phyloP scores from a whole-genome alignment of 1,284 basidiomycete species.

The Cryptococcus hybrid region DNA sequence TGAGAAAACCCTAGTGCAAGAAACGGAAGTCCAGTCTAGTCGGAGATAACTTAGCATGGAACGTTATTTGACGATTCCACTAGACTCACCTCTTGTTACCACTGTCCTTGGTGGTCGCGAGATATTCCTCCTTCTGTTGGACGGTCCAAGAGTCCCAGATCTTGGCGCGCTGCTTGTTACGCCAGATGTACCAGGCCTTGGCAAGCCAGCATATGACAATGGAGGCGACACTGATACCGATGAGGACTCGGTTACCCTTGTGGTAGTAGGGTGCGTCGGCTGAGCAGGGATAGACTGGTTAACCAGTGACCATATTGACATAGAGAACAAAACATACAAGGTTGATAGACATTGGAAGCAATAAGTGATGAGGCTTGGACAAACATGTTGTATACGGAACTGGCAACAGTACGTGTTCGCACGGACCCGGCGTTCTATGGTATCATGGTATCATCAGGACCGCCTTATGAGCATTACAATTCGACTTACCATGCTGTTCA shows the following conservation, averaged over 20 bases:
- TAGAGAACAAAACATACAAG: neutral
- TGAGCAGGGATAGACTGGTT: neutral
- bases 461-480: neutral
- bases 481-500: slow-evolving; percentile 16
- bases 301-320: neutral
- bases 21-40: slow-evolving; percentile 8
- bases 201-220: slow-evolving; percentile 21
- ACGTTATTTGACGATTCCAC: too few relatives aligned
- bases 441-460: neutral
- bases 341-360: slow-evolving; percentile 37
- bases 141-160: slow-evolving; percentile 19
- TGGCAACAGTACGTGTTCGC: slow-evolving; percentile 38
- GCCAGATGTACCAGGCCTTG: slow-evolving; percentile 20
- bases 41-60: too few relatives aligned
- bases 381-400: slow-evolving; percentile 41
- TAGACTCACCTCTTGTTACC: slow-evolving; percentile 22
- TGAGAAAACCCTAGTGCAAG: neutral
- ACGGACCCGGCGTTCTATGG: slow-evolving; percentile 33
- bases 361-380: slow-evolving; percentile 34
- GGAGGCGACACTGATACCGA: slow-evolving; percentile 25
- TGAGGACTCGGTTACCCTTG: slow-evolving; percentile 33
- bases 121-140: slow-evolving; percentile 21
- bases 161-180: slow-evolving; percentile 15
- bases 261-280: slow-evolving; percentile 34
- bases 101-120: slow-evolving; percentile 24